Conservation (phyloP, 2,329 filamentous ascomycete genomes). For the Ambrosiella beaveri region DNA sequence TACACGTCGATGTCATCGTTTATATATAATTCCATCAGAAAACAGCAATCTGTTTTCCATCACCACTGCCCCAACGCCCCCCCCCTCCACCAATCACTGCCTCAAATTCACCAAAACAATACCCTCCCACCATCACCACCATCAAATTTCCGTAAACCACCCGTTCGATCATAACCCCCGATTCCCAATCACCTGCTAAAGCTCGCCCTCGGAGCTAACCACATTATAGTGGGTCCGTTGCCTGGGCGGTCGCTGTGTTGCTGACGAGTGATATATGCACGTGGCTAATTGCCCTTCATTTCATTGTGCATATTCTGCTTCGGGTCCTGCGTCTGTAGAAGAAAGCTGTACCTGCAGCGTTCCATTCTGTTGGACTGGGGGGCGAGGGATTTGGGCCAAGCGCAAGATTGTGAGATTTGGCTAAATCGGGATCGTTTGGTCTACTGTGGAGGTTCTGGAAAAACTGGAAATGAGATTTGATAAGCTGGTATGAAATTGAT, state of each 20-base stretch:
- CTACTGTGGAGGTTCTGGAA: background rate
- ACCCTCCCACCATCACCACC: background rate
- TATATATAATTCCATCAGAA: slow-evolving; percentile 3
- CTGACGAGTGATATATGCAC: background rate
- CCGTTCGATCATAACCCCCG: background rate
- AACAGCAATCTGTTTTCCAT: background rate
- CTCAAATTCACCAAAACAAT: background rate
- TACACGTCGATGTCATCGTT: background rate
- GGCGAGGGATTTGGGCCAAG: background rate
- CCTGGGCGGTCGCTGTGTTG: background rate
- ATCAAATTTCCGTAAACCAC: background rate
- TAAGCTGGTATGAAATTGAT: background rate
- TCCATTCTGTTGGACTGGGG: background rate
- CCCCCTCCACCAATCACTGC: background rate
- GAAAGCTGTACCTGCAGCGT: background rate
- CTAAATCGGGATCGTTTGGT: background rate
- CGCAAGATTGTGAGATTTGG: background rate
- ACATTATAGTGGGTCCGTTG: background rate
- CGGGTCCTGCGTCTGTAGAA: background rate
- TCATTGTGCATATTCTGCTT: background rate
- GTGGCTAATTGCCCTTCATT: background rate
- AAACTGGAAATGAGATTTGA: background rate
- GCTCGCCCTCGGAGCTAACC: too few relatives aligned
- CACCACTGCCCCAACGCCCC: background rate
- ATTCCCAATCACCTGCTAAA: background rate